Percentiles rank a stretch among this genome's conserved stretches.
These are phyloP conservation scores for Salix viminalis DNA, from an alignment of 345 rosid genomes.

Conservation along the genomic window DNA sequence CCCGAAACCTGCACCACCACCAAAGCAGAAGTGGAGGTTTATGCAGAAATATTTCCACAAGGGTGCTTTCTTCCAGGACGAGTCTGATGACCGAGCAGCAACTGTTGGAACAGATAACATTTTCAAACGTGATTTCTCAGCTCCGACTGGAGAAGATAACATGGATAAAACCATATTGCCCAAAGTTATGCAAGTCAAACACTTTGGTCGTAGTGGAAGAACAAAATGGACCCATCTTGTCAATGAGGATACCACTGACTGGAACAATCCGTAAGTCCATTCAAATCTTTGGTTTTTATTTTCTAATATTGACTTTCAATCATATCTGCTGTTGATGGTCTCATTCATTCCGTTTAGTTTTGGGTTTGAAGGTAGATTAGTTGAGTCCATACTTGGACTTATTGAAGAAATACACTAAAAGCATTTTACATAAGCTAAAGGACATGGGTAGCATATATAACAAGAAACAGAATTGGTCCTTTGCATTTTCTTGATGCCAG, in stretches of 20 bases:
- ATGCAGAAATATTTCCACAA: slow-evolving; percentile 80
- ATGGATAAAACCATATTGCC: slow-evolving; percentile 70
- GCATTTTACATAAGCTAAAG: background rate
- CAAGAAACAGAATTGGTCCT: background rate
- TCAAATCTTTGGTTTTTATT: background rate
- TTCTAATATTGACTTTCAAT: background rate
- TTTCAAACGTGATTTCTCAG: slow-evolving; percentile 58
- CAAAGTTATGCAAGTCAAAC: slow-evolving; percentile 75
- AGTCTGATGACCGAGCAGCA: slow-evolving; percentile 47
- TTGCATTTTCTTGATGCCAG: background rate
- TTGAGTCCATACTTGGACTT: background rate
- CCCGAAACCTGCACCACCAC: slow-evolving; percentile 46
- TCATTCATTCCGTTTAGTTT: background rate
- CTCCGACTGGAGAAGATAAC: slow-evolving; percentile 78
- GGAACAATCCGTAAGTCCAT: slow-evolving; percentile 68
- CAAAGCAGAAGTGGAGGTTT: slow-evolving; percentile 69
- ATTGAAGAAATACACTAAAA: background rate
- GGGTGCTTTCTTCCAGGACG: slow-evolving; percentile 68
- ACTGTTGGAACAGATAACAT: slow-evolving; percentile 44
- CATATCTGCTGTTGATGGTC: background rate
- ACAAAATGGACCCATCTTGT: slow-evolving; percentile 90
- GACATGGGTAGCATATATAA: background rate
- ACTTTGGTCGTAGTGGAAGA: slow-evolving; percentile 81
- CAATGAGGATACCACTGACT: slow-evolving; percentile 73
- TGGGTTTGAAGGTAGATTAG: background rate